These are phyloP conservation scores for Calonectria hongkongensis DNA, from an alignment of 2,329 filamentous ascomycete genomes.

Conservation along the genomic window DNA sequence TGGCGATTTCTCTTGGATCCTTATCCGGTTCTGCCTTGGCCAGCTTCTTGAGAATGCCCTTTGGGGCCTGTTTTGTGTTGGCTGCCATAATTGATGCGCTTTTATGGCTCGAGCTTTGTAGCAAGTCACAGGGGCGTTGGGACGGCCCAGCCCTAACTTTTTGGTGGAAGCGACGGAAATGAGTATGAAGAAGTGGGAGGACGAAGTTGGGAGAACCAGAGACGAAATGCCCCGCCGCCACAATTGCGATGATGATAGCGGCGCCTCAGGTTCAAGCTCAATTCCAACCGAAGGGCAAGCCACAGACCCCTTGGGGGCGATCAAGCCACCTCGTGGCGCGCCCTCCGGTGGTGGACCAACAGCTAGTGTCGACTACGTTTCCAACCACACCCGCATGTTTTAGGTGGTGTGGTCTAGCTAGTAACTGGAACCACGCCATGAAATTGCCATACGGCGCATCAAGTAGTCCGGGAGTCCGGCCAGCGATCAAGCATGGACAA, in stretches of 20 bases:
- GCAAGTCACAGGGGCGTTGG: neutral
- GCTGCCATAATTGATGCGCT: constrained; percentile 52
- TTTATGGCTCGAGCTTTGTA: constrained; percentile 17
- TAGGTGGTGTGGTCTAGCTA: constrained; percentile 8
- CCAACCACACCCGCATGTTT: constrained; percentile 28
- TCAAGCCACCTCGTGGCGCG: constrained; percentile 38
- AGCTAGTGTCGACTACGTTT: constrained; percentile 25
- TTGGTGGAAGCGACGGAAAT: constrained; percentile 26
- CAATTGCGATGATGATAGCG: constrained; percentile 31
- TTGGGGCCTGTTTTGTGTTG: constrained; percentile 62
- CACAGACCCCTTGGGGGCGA: constrained; percentile 27
- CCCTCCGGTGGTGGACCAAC: constrained; percentile 20
- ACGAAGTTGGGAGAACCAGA: constrained; percentile 10
- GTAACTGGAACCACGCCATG: constrained; percentile 19
- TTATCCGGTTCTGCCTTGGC: constrained; percentile 53
- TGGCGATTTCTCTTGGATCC: constrained; percentile 77
- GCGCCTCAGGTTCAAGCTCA: constrained; percentile 20
- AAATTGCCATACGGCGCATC: constrained; percentile 32
- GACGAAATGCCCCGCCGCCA: constrained; percentile 40
- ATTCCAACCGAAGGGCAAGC: constrained; percentile 28
- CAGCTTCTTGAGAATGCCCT: constrained; percentile 77
- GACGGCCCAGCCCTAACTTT: neutral
- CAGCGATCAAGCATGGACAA: neutral
- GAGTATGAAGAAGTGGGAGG: constrained; percentile 9
- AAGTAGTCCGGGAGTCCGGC: constrained; percentile 28